Evolutionary conservation across 352 stramenopile genomes (phyloP), one percentile per base, ranked within the genome.

Genomic region (Globisporangium apiculatum): DNA sequence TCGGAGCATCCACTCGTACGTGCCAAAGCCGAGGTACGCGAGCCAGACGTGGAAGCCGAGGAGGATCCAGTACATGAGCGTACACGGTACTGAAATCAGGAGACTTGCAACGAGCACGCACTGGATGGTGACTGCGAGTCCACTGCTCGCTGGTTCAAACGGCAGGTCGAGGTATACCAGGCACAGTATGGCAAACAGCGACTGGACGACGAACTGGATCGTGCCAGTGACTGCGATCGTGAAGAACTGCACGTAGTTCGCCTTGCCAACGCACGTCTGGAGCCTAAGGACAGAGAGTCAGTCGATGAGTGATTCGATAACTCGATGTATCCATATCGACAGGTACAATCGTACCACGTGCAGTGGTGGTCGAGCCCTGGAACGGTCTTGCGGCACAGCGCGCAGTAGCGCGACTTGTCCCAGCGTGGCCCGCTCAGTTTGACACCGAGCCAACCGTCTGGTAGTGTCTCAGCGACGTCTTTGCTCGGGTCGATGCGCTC

Each of bases 221-320:
- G 72, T 76, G 12, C 59, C 59, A 2, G 76, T 82, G 58, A 75
- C 76, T 0, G 85, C 85, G 56, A 95, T 82, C 18, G 77, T 91
- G 61, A 93, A 93, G 59, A 95, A 95, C 51, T 93, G 83, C n/a
- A 71, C 81, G 51, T 95, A 95, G 54, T 95, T 95, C 43, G 71
- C 64, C 58, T 81, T 80, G 45, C 83, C 85, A 24, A 95, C 81
- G 52, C 85, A 95, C 5, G 83, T 95, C 60, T 95, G 82, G 10
- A 95, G 69, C 85, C 77, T 87, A 51, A 7, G 6, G 17, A 35
- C 40, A 12, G n/a, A 12, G 47, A n/a, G 37, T 11, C 47, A 36
- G 7, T 14, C 41, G 17, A 15, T 51, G 15, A 38, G n/a, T 36
- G 7, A 37, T 7, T 18, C 14, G 11, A 58, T 40, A 48, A 40